Percentiles rank a stretch among this genome's conserved stretches.
Conservation (phyloP, 305 asterid genomes). For the Andrographis paniculata region DNA sequence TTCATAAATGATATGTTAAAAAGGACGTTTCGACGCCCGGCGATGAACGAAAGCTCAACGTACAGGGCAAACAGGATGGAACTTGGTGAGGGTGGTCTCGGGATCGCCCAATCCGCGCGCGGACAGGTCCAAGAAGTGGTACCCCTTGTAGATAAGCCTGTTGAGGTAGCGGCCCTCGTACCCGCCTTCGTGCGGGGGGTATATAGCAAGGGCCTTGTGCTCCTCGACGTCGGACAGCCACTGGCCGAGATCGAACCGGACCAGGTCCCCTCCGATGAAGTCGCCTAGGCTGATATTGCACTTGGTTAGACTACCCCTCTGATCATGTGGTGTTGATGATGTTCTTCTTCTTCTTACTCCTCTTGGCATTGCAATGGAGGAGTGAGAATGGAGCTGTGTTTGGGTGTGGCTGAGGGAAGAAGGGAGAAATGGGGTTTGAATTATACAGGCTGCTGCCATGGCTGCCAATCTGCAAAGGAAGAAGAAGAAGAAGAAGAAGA, state of each 20-base stretch:
- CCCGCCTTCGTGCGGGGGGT: constrained; percentile 83
- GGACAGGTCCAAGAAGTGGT: constrained; percentile 64
- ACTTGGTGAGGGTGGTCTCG: constrained; percentile 75
- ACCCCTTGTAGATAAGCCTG: constrained; percentile 55
- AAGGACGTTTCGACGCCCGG: too few relatives aligned
- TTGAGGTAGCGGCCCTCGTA: constrained; percentile 78
- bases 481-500: too few relatives aligned
- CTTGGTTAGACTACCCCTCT: constrained; percentile 19
- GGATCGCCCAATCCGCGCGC: constrained; percentile 92
- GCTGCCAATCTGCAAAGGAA: constrained; percentile 19
- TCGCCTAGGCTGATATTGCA: constrained; percentile 43
- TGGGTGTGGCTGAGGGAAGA: constrained; percentile 22
- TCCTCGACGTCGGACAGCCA: constrained; percentile 82
- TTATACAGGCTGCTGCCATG: constrained; percentile 21
- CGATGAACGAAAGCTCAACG: constrained; percentile 8
- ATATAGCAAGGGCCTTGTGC: constrained; percentile 76
- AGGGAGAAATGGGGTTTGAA: constrained; percentile 21
- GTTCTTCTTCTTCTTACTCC: constrained; percentile 10
- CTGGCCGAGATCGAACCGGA: constrained; percentile 51
- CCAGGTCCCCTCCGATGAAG: constrained; percentile 78
- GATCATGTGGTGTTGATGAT: not conserved
- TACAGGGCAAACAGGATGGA: constrained; percentile 87
- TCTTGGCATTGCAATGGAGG: not conserved
- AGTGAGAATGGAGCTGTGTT: constrained; percentile 16
- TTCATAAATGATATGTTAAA: too few relatives aligned